Conservation (phyloP, 2,329 filamentous ascomycete species). For the Calonectria crousiana region DNA sequence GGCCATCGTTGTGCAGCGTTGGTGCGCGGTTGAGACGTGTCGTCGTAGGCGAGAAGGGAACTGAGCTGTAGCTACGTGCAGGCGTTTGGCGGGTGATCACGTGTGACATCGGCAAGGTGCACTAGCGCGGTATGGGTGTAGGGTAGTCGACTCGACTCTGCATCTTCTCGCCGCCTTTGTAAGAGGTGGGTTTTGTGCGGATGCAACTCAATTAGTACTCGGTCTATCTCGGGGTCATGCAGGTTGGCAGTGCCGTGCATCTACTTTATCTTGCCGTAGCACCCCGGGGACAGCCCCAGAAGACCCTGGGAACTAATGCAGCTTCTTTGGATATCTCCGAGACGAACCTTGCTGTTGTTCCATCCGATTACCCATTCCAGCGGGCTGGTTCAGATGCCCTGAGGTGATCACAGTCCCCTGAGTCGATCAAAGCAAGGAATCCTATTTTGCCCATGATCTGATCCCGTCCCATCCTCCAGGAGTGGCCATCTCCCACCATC, state of each 20-base stretch:
- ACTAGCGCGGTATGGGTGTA: neutral
- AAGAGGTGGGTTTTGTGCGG: conserved; percentile 7
- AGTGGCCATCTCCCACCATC: neutral
- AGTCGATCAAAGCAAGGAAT: neutral
- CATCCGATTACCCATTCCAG: conserved; percentile 17
- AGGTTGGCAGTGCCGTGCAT: conserved; percentile 22
- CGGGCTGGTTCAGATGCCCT: conserved; percentile 1
- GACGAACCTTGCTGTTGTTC: conserved; percentile 10
- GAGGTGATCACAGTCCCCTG: neutral
- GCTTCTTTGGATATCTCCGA: conserved; percentile 12
- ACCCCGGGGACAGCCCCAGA: conserved; percentile 19
- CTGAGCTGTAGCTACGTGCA: conserved; percentile 2
- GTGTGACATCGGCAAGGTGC: conserved; percentile 4
- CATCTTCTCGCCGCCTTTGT: neutral
- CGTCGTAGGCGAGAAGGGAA: conserved; percentile 19
- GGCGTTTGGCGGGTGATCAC: conserved; percentile 29
- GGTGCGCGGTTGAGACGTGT: conserved; percentile 10
- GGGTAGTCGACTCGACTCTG: conserved; percentile 11
- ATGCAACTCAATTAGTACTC: conserved; percentile 18
- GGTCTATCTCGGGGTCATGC: conserved; percentile 18
- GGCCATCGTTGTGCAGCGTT: conserved; percentile 39
- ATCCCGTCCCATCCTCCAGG: neutral
- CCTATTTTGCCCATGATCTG: neutral
- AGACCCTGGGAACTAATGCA: conserved; percentile 5
- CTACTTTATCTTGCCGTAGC: conserved; percentile 17